Evolutionary conservation across 2,329 filamentous ascomycete genomes (phyloP).

Genomic region (Penicillium sp.): DNA sequence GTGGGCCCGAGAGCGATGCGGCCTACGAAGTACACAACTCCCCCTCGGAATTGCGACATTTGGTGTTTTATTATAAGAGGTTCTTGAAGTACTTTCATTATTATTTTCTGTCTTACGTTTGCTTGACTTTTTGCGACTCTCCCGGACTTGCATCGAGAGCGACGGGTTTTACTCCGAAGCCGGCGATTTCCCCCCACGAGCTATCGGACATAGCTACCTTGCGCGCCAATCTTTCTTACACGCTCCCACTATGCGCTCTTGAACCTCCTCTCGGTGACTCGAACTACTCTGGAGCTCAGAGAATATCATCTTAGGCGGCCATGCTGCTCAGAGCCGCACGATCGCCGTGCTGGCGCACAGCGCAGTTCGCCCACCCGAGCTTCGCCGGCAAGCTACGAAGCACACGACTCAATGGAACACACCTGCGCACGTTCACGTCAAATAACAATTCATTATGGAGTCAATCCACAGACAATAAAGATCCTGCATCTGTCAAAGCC

Average conservation of each 20-base stretch:
- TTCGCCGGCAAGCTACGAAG: conserved; percentile 27
- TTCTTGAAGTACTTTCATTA: background rate
- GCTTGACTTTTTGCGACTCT: background rate
- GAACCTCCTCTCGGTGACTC: conserved; percentile 8
- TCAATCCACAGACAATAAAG: conserved; percentile 21
- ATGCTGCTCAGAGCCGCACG: conserved; percentile 43
- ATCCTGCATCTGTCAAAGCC: conserved; percentile 16
- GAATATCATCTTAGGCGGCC: conserved; percentile 13
- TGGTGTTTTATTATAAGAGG: background rate
- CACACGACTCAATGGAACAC: conserved; percentile 26
- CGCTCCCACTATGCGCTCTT: conserved; percentile 29
- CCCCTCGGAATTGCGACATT: conserved; percentile 30
- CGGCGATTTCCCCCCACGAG: conserved; percentile 32
- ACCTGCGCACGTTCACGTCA: conserved; percentile 34
- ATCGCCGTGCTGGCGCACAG: conserved; percentile 36
- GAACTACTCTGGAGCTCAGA: background rate
- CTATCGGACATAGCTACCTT: conserved; percentile 19
- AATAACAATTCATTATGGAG: conserved; percentile 23
- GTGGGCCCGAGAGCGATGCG: conserved; percentile 23
- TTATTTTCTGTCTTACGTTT: background rate
- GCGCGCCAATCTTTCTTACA: conserved; percentile 12
- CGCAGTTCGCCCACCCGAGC: conserved; percentile 28
- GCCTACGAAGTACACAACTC: conserved; percentile 15
- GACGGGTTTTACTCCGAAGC: conserved; percentile 35
- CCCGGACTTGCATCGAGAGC: background rate